Evolutionary conservation across 441 rosid species (phyloP).

Genomic region (Erodium moschatum): DNA sequence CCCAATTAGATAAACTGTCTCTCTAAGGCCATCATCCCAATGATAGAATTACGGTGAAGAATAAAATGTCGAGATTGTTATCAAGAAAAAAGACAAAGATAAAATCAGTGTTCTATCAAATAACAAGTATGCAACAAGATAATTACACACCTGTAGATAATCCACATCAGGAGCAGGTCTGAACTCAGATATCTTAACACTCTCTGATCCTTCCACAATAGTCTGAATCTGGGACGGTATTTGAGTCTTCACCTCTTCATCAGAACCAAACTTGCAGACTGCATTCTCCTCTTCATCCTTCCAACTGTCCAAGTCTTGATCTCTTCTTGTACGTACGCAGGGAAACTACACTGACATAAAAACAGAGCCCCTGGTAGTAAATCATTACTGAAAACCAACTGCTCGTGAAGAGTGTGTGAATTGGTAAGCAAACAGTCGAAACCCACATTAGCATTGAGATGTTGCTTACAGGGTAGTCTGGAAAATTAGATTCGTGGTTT

Average conservation of each 20-base stretch:
- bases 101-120: background rate
- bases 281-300: constrained; percentile 36
- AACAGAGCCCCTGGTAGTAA: constrained; percentile 66
- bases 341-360: constrained; percentile 79
- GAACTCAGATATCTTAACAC: constrained; percentile 47
- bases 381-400: constrained; percentile 62
- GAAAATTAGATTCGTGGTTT: background rate
- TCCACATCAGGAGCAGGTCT: constrained; percentile 77
- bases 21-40: background rate
- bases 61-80: background rate
- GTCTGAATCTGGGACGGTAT: constrained; percentile 68
- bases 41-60: background rate
- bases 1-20: background rate
- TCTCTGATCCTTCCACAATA: constrained; percentile 61
- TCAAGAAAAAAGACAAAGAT: background rate
- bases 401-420: constrained; percentile 28
- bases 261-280: constrained; percentile 37
- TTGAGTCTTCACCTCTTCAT: constrained; percentile 47
- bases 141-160: constrained; percentile 60
- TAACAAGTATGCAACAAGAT: constrained; percentile 6
- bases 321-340: constrained; percentile 43
- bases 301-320: constrained; percentile 33
- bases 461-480: constrained; percentile 2
- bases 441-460: background rate
- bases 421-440: background rate